Evolutionary conservation across 495 filamentous ascomycete genomes (phyloP).

Genomic region (Rhizodiscina lignyota): DNA sequence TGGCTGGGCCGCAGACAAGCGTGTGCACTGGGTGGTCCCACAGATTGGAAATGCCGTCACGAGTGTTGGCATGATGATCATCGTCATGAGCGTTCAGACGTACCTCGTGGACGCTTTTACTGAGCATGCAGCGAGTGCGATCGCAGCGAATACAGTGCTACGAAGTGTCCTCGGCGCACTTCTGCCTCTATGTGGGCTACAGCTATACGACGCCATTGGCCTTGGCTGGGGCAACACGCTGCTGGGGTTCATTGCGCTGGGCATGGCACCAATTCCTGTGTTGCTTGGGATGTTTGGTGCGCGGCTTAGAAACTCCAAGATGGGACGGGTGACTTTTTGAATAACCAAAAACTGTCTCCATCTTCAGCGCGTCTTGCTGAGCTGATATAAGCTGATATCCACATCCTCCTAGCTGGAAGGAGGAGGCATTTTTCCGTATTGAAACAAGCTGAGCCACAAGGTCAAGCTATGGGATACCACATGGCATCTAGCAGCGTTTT

Average conservation of each 20-base stretch:
- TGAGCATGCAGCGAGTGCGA: slow-evolving; percentile 7
- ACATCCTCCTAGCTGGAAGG: no score
- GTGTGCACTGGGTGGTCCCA: slow-evolving; percentile 21
- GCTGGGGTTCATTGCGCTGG: slow-evolving; percentile 10
- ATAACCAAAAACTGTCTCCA: no score
- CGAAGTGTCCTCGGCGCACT: slow-evolving; percentile 9
- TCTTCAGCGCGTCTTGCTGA: no score
- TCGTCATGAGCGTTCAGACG: slow-evolving; percentile 12
- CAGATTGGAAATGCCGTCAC: slow-evolving; percentile 19
- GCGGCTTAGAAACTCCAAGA: no score
- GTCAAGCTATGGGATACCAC: no score
- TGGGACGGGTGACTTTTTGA: no score
- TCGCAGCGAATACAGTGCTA: slow-evolving; percentile 6
- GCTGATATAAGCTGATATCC: no score
- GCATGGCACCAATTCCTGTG: slow-evolving; percentile 6
- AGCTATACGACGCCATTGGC: slow-evolving; percentile 9
- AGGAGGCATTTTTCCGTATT: no score
- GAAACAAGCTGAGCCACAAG: no score
- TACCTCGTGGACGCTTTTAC: slow-evolving; percentile 11
- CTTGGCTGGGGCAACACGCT: slow-evolving; percentile 8
- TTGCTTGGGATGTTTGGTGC: slow-evolving; percentile 7
- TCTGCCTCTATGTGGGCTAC: slow-evolving; percentile 6
- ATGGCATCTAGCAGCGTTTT: no score
- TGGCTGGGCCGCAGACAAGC: slow-evolving; percentile 18
- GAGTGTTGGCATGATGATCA: slow-evolving; percentile 18